Conservation (phyloP, 345 rosid genomes). For the Ailanthus altissimus region DNA sequence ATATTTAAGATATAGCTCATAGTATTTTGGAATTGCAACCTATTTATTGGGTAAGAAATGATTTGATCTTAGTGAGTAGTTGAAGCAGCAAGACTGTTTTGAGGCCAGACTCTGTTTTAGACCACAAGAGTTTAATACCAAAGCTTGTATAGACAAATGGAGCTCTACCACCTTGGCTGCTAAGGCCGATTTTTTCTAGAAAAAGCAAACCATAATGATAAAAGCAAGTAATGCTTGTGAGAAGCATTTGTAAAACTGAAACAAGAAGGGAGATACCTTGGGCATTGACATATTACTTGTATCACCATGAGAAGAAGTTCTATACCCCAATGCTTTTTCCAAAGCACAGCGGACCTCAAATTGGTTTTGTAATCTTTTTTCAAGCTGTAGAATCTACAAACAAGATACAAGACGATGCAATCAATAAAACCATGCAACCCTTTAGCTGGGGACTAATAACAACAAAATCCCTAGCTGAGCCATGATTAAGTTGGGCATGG, state of each 20-base stretch:
- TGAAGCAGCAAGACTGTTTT: background rate
- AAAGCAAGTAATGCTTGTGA: background rate
- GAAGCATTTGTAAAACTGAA: background rate
- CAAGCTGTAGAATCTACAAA: conserved; percentile 78
- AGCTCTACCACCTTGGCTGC: background rate
- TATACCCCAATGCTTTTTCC: conserved; percentile 84
- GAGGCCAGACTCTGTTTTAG: background rate
- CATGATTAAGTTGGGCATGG: background rate
- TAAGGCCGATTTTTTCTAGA: background rate
- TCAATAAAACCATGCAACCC: conserved; percentile 3
- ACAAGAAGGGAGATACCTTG: conserved; percentile 48
- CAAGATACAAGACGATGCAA: background rate
- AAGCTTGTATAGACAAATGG: background rate
- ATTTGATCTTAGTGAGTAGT: background rate
- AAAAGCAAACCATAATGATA: background rate
- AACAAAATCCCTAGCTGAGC: background rate
- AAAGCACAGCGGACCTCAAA: conserved; percentile 70
- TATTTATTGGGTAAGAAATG: background rate
- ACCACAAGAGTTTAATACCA: background rate
- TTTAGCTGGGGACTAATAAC: background rate
- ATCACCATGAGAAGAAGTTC: conserved; percentile 40
- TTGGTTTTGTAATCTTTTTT: conserved; percentile 75
- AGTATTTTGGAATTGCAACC: background rate
- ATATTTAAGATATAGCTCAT: background rate
- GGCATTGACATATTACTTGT: conserved; percentile 49